Evolutionary conservation across 1,284 basidiomycete species (phyloP).

Genomic region (Inonotus obliquus): DNA sequence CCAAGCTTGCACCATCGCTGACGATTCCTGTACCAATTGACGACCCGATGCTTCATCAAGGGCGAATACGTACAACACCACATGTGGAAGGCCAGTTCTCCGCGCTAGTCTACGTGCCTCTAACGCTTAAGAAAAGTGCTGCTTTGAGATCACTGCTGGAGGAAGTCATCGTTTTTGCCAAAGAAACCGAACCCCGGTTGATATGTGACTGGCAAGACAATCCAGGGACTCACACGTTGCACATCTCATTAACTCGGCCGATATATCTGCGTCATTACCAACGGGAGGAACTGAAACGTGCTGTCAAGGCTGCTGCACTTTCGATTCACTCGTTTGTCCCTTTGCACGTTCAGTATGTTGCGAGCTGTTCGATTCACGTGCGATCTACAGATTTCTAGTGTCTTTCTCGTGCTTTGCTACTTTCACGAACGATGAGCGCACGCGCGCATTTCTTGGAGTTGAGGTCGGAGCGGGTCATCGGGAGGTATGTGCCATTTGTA

Average conservation of each 20-base stretch:
- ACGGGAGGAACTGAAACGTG: constrained; percentile 58
- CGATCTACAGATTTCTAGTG: constrained; percentile 44
- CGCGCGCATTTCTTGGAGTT: constrained; percentile 66
- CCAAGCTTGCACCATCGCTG: constrained; percentile 48
- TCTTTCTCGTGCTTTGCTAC: constrained; percentile 69
- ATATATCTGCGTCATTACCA: constrained; percentile 76
- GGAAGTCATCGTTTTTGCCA: constrained; percentile 43
- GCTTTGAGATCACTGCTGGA: constrained; percentile 44
- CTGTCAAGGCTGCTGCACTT: constrained; percentile 46
- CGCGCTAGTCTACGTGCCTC: constrained; percentile 67
- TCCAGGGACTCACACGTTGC: constrained; percentile 40
- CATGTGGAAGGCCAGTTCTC: constrained; percentile 80
- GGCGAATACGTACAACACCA: constrained; percentile 64
- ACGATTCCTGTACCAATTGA: constrained; percentile 45
- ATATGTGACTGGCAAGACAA: constrained; percentile 26
- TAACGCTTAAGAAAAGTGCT: constrained; percentile 40
- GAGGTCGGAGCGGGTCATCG: constrained; percentile 75
- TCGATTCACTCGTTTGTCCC: constrained; percentile 42
- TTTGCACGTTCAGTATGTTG: not conserved
- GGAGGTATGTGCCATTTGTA: constrained; percentile 43
- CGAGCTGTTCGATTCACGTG: constrained; percentile 5
- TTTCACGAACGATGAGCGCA: constrained; percentile 74
- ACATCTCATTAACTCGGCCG: constrained; percentile 73
- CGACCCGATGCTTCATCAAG: constrained; percentile 71
- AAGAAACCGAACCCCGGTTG: constrained; percentile 40